These are phyloP conservation scores for Calamus simplicifolius DNA, from an alignment of 176 grass and related monocot genomes.

Conservation along the genomic window DNA sequence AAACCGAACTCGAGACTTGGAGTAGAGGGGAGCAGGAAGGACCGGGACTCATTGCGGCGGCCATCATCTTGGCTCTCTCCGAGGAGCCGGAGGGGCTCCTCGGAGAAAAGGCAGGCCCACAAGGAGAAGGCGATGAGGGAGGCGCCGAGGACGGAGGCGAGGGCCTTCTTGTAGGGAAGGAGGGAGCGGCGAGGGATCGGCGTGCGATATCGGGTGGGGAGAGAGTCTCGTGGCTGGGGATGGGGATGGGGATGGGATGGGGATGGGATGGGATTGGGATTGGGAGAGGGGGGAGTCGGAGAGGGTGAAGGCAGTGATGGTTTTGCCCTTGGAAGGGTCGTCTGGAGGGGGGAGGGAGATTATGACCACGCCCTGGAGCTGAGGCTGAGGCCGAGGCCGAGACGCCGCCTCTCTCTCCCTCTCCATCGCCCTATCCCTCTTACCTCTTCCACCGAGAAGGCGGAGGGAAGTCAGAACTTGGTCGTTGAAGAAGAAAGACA, in stretches of 20 bases:
- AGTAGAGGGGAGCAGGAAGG: constrained; percentile 67
- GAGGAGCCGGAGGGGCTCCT: constrained; percentile 55
- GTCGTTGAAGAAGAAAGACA: too few species aligned
- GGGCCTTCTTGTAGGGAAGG: constrained; percentile 19
- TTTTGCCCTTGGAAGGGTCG: constrained; percentile 97
- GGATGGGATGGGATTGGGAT: too few species aligned
- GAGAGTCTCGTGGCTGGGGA: too few species aligned
- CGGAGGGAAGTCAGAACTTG: too few species aligned
- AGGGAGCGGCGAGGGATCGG: neutral
- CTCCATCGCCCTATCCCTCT: too few species aligned
- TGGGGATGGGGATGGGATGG: too few species aligned
- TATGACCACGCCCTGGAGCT: constrained; percentile 86
- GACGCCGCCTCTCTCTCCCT: too few species aligned
- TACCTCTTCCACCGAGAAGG: too few species aligned
- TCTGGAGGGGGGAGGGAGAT: constrained; percentile 84
- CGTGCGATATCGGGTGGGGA: too few species aligned
- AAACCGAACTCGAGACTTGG: constrained; percentile 45
- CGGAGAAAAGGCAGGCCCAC: constrained; percentile 46
- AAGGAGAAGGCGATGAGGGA: constrained; percentile 28
- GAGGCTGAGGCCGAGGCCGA: neutral
- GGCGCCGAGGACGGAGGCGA: constrained; percentile 14
- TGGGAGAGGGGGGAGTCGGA: constrained; percentile 27
- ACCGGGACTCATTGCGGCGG: constrained; percentile 47
- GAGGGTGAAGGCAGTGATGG: constrained; percentile 86
- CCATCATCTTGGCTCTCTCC: constrained; percentile 19